These are phyloP conservation scores for Colletotrichum sp. DNA, from an alignment of 2,329 filamentous ascomycete species.

Conservation along the genomic window DNA sequence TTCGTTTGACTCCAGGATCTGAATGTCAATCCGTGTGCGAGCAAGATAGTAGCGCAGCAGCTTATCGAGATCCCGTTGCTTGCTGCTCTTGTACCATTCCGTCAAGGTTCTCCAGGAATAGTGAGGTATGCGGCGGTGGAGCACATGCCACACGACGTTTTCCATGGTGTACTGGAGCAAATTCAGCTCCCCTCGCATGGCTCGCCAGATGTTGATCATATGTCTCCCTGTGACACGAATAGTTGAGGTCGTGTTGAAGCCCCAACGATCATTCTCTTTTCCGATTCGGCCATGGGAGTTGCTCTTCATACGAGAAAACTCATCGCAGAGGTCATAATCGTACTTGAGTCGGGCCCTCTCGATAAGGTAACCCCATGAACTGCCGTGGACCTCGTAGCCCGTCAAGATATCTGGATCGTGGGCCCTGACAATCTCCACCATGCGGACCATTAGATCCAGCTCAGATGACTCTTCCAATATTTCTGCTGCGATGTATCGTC, in stretches of 20 bases:
- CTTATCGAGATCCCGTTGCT: conserved; percentile 72
- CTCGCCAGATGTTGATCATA: conserved; percentile 96
- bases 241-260: conserved; percentile 90
- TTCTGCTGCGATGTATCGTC: conserved; percentile 64
- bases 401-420: conserved; percentile 93
- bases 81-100: conserved; percentile 77
- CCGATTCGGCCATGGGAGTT: conserved; percentile 84
- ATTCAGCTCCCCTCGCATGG: conserved; percentile 92
- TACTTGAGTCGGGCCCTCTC: conserved; percentile 87
- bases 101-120: conserved; percentile 83
- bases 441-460: conserved; percentile 81
- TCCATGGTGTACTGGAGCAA: conserved; percentile 95
- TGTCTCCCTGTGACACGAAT: conserved; percentile 93
- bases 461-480: conserved; percentile 80
- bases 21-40: conserved; percentile 81
- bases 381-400: conserved; percentile 92
- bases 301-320: conserved; percentile 86
- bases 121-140: conserved; percentile 87
- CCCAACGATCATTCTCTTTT: conserved; percentile 89
- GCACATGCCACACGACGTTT: conserved; percentile 89
- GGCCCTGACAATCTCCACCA: conserved; percentile 83
- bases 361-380: conserved; percentile 95
- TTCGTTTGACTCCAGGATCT: conserved; percentile 90
- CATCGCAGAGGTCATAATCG: conserved; percentile 88
- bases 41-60: conserved; percentile 79